A percentile compares a stretch with the other conserved stretches of the same genome.
These are phyloP conservation scores for Colletotrichum kahawae DNA, from an alignment of 2,329 filamentous ascomycete genomes.

Conservation along the genomic window DNA sequence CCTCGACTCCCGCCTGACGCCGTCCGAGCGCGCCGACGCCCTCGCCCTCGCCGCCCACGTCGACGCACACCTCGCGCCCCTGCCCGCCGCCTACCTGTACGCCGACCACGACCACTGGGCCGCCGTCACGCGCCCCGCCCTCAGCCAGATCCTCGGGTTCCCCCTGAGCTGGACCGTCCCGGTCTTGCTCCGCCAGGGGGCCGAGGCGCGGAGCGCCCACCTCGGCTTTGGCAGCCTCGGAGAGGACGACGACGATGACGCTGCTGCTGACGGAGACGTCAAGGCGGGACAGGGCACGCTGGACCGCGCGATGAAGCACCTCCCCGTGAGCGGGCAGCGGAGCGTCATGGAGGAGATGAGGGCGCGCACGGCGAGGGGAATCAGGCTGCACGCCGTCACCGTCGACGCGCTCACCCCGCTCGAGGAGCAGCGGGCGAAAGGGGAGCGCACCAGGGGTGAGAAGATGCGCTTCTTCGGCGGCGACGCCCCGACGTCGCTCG, in stretches of 20 bases:
- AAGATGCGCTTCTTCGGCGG: constrained; percentile 34
- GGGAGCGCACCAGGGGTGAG: constrained; percentile 26
- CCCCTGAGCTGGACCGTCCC: constrained; percentile 89
- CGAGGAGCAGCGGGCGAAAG: constrained; percentile 53
- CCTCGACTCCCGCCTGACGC: constrained; percentile 44
- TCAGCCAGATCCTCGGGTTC: constrained; percentile 80
- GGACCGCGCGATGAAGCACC: constrained; percentile 27
- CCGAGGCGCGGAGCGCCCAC: constrained; percentile 72
- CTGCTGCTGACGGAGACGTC: constrained; percentile 29
- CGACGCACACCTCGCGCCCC: constrained; percentile 73
- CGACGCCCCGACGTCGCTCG: constrained; percentile 63
- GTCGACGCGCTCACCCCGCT: constrained; percentile 75
- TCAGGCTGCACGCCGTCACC: constrained; percentile 77
- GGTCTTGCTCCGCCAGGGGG: constrained; percentile 71
- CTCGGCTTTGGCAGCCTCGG: constrained; percentile 73
- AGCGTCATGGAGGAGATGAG: constrained; percentile 68
- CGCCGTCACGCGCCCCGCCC: constrained; percentile 77
- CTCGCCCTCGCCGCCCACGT: constrained; percentile 71
- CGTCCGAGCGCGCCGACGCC: constrained; percentile 49
- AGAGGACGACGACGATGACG: constrained; percentile 50
- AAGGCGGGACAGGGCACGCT: constrained; percentile 27
- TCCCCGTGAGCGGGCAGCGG: constrained; percentile 47
- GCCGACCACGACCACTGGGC: constrained; percentile 90
- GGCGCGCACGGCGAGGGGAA: constrained; percentile 74
- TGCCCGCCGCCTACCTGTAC: constrained; percentile 88